A percentile compares a stretch with the other conserved stretches of the same genome.
These are phyloP conservation scores for Puccinia triticina DNA, from an alignment of 1,284 basidiomycete genomes.

Conservation along the genomic window DNA sequence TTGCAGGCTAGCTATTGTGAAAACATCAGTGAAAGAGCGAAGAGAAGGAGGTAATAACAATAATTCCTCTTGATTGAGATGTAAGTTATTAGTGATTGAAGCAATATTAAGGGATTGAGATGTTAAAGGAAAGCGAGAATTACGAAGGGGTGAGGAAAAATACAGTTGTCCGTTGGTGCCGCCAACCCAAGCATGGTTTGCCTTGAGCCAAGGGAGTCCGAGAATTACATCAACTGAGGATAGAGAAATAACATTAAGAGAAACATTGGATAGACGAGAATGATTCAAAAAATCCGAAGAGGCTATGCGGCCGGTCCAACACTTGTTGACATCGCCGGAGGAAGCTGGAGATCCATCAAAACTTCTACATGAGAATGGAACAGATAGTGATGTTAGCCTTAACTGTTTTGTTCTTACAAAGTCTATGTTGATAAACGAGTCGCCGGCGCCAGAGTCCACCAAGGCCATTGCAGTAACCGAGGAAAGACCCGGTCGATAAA, in stretches of 20 bases:
- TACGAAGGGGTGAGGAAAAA: neutral
- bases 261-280: neutral
- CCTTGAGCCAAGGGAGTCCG: slow-evolving; percentile 31
- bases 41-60: neutral
- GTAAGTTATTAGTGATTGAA: neutral
- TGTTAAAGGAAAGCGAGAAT: neutral
- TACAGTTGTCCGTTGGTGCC: neutral
- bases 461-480: neutral
- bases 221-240: slow-evolving; percentile 13
- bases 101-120: neutral
- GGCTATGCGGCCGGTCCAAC: neutral
- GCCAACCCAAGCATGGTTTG: neutral
- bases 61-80: neutral
- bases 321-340: neutral
- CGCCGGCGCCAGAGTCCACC: neutral
- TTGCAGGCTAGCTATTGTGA: too few relatives aligned
- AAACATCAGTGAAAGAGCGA: slow-evolving; percentile 10
- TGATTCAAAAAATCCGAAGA: too few relatives aligned
- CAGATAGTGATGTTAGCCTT: neutral
- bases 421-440: neutral
- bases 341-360: slow-evolving; percentile 24
- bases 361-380: slow-evolving; percentile 1
- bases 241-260: neutral
- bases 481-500: too few relatives aligned
- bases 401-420: slow-evolving; percentile 2